Evolutionary conservation across 495 filamentous ascomycete species (phyloP), one percentile per base, ranked within the genome.

Genomic region (Hypoxylon intermedium): DNA sequence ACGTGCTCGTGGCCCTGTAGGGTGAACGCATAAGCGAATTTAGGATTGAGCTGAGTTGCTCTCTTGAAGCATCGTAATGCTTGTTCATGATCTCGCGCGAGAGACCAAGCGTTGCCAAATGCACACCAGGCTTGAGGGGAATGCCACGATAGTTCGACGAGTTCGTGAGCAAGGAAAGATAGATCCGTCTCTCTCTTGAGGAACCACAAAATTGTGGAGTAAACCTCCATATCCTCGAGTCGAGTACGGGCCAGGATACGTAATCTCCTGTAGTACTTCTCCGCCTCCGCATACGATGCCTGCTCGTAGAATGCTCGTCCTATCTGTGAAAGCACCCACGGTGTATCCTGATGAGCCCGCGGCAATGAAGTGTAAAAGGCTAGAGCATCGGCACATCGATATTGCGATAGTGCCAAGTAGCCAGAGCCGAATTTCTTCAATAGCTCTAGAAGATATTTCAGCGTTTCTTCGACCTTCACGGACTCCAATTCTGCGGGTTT

Each of bases 121-220:
- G 90, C 92, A 73, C 93, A 97, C 94, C 95, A 98, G 4, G 95
- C 89, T 74, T 97, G 86, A 7, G 94, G 94, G 0, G 92, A 93
- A 40, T 92, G 81, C 67, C 91, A 92, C 41, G 92, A 92, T 9
- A 85, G 71, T 52, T 96, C 95, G 37, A 95, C 79, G 15, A 97
- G 78, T 68, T 94, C 89, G 64, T 97, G 95, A 1, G 94, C 88
- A 12, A 98, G 82, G 70, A 92, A 95, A 2, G 95, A 92, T 6
- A 98, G 80, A 21, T 97, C 91, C 5, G 90, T 87, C 60, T 97
- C 94, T 63, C 87, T 89, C 70, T 96, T 94, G 58, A 96, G 78
- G 70, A 96, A 91, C 94, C 94, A 98, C 6, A 98, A 84, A n/a
- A 93, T 86, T 9, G 95, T 98, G 2, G 93, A 97, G 72, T 94